Percentiles rank a stretch among this genome's conserved stretches.
These are phyloP conservation scores for Clitopilus passeckerianus DNA, from an alignment of 768 basidiomycete genomes.

Conservation along the genomic window DNA sequence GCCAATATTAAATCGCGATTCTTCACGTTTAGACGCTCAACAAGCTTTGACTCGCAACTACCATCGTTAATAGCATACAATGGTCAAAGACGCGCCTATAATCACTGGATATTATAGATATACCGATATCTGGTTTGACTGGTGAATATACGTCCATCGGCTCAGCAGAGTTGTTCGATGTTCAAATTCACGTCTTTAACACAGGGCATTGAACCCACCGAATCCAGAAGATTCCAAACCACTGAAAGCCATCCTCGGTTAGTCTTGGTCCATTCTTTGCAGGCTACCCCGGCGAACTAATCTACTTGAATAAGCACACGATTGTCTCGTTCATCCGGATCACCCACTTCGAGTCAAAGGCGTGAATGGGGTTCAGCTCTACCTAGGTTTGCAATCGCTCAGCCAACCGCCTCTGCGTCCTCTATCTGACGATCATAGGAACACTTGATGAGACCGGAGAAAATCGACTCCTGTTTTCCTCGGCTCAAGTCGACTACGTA, in stretches of 20 bases:
- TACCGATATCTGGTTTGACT: conserved; percentile 83
- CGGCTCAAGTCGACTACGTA: conserved; percentile 79
- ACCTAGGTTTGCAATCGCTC: conserved; percentile 43
- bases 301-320: conserved; percentile 39
- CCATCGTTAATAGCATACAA: conserved; percentile 8
- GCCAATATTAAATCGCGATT: conserved; percentile 3
- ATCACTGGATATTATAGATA: conserved; percentile 77
- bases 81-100: conserved; percentile 30
- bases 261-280: conserved; percentile 1
- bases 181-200: neutral
- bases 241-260: conserved; percentile 64
- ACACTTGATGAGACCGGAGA: conserved; percentile 63
- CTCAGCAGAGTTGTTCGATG: too few species aligned
- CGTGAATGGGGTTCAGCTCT: conserved; percentile 64
- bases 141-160: conserved; percentile 31
- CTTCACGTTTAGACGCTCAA: neutral
- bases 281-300: neutral
- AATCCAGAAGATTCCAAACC: conserved; percentile 52
- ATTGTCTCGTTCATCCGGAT: conserved; percentile 62
- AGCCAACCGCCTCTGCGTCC: too few species aligned
- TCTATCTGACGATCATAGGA: conserved; percentile 28
- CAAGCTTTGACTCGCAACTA: conserved; percentile 5
- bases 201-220: conserved; percentile 55
- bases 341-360: conserved; percentile 68
- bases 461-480: conserved; percentile 76